A percentile compares a stretch with the other conserved stretches of the same genome.
phyloP scores from a whole-genome alignment of 345 rosid genomes.

The Dimocarpus longan region DNA sequence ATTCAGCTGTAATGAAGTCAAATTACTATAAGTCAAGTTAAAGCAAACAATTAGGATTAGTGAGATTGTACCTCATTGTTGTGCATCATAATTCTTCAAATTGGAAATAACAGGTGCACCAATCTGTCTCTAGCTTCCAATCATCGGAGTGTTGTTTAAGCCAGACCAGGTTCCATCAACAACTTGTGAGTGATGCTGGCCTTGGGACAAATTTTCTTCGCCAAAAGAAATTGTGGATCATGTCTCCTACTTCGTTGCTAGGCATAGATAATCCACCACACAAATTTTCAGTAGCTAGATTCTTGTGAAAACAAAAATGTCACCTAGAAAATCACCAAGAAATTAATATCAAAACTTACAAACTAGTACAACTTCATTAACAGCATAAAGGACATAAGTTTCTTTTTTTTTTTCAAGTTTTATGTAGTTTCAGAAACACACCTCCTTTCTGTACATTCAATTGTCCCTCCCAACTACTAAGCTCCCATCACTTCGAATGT shows the following conservation, averaged over 20 bases:
- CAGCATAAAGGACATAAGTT: background rate
- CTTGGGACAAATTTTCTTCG: slow-evolving; percentile 67
- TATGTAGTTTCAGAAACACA: slow-evolving; percentile 17
- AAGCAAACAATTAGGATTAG: slow-evolving; percentile 8
- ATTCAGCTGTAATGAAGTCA: background rate
- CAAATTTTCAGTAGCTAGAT: slow-evolving; percentile 35
- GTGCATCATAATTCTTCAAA: slow-evolving; percentile 54
- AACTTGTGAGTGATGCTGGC: slow-evolving; percentile 61
- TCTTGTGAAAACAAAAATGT: slow-evolving; percentile 26
- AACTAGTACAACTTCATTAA: slow-evolving; percentile 12
- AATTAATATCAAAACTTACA: slow-evolving; percentile 21
- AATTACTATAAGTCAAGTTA: slow-evolving; percentile 12
- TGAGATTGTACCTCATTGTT: slow-evolving; percentile 60
- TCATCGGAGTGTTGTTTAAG: slow-evolving; percentile 53
- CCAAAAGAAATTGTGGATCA: slow-evolving; percentile 86
- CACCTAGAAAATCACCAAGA: slow-evolving; percentile 30
- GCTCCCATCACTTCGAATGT: slow-evolving; percentile 17
- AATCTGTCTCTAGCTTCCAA: slow-evolving; percentile 62
- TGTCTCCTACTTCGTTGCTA: slow-evolving; percentile 94
- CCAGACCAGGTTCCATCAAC: slow-evolving; percentile 67
- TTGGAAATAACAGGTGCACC: slow-evolving; percentile 51
- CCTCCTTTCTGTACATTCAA: slow-evolving; percentile 37
- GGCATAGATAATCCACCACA: slow-evolving; percentile 75
- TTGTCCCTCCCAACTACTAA: slow-evolving; percentile 28
- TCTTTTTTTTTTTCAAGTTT: background rate